A percentile compares a stretch with the other conserved stretches of the same genome.
Evolutionary conservation across 768 basidiomycete genomes (phyloP).

Genomic region (Leccinum imitatum): DNA sequence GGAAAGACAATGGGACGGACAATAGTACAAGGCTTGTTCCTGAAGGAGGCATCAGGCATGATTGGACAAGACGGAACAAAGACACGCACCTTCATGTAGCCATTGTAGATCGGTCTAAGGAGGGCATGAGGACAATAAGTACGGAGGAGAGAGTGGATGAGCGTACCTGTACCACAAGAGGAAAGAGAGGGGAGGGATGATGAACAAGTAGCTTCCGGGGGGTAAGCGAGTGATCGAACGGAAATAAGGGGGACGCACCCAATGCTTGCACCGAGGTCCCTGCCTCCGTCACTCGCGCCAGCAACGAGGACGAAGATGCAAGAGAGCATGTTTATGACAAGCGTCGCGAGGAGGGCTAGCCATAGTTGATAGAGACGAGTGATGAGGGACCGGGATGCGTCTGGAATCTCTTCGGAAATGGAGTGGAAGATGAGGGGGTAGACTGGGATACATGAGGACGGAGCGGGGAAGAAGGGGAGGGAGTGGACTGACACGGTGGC

Average conservation of each 20-base stretch:
- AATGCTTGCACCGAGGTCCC: constrained; percentile 80
- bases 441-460: constrained; percentile 49
- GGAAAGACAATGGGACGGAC: constrained; percentile 46
- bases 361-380: constrained; percentile 90
- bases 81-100: constrained; percentile 84
- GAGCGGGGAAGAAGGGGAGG: constrained; percentile 11
- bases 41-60: constrained; percentile 33
- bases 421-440: constrained; percentile 95
- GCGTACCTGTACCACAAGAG: constrained; percentile 92
- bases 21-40: constrained; percentile 94
- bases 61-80: constrained; percentile 24
- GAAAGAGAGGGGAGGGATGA: constrained; percentile 81
- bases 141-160: constrained; percentile 6
- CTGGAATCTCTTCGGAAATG: constrained; percentile 87
- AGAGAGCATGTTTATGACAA: constrained; percentile 87
- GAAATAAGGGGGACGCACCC: constrained; percentile 49
- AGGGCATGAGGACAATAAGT: constrained; percentile 7
- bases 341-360: constrained; percentile 81
- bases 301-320: constrained; percentile 83
- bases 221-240: constrained; percentile 20
- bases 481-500: constrained; percentile 70
- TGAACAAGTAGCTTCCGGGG: constrained; percentile 63
- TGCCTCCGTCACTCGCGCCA: constrained; percentile 72
- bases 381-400: constrained; percentile 73
- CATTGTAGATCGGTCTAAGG: constrained; percentile 90